phyloP scores from a whole-genome alignment of 108 stramenopile genomes.

The Ochromonas danica region DNA sequence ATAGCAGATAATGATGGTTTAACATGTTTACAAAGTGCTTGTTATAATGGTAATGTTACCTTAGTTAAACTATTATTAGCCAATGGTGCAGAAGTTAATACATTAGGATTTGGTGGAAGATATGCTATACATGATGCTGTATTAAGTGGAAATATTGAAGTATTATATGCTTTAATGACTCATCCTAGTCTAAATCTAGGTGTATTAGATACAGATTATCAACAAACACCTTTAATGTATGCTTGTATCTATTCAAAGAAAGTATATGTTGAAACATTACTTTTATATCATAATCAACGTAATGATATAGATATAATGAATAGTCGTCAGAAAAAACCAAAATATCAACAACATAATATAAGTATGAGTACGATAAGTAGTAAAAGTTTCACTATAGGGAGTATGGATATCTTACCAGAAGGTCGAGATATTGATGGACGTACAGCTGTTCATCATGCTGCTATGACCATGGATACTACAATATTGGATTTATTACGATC shows the following conservation, averaged over 20 bases:
- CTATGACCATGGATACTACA: background rate
- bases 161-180: background rate
- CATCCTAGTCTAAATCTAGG: background rate
- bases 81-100: slow-evolving; percentile 20
- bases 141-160: background rate
- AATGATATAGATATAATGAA: no score
- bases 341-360: no score
- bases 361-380: no score
- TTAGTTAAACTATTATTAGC: background rate
- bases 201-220: background rate
- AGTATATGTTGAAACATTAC: no score
- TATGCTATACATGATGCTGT: slow-evolving; percentile 15
- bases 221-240: slow-evolving; percentile 23
- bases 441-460: slow-evolving; percentile 26
- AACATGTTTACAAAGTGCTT: slow-evolving; percentile 26
- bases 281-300: no score
- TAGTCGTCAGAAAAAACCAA: no score
- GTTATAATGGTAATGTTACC: background rate
- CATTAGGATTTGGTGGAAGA: background rate
- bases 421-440: background rate
- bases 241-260: no score
- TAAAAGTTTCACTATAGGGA: no score
- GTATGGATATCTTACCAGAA: no score
- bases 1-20: background rate
- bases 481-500: background rate